Percentiles rank a stretch among this genome's conserved stretches.
These are phyloP conservation scores for Cladosporium austrohemisphaericum DNA, from an alignment of 2,329 filamentous ascomycete genomes.

Conservation along the genomic window DNA sequence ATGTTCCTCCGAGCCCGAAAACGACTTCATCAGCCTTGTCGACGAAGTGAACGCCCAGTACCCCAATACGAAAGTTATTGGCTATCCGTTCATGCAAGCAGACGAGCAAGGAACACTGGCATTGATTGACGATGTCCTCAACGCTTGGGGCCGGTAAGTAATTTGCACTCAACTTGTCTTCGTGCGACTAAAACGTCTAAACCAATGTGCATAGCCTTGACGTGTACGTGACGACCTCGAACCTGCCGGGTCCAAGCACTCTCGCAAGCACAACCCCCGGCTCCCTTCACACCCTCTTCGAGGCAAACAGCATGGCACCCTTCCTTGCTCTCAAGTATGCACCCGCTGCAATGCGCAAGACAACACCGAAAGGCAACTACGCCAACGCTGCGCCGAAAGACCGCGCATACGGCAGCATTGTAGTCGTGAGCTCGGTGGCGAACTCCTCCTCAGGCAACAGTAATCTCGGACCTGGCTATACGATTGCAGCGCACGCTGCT, in stretches of 20 bases:
- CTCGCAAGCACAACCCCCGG: constrained; percentile 55
- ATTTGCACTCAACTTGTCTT: not conserved
- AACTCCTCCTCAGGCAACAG: constrained; percentile 49
- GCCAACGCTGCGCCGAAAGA: constrained; percentile 60
- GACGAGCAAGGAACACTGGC: constrained; percentile 58
- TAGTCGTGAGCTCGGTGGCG: constrained; percentile 58
- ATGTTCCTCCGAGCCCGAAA: constrained; percentile 42
- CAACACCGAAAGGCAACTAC: constrained; percentile 53
- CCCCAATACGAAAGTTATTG: constrained; percentile 59
- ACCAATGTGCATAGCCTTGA: constrained; percentile 44
- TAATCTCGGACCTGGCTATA: constrained; percentile 60
- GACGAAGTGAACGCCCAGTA: constrained; percentile 41
- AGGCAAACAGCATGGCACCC: constrained; percentile 58
- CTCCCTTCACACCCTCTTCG: constrained; percentile 56
- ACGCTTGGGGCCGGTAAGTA: constrained; percentile 49
- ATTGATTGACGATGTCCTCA: constrained; percentile 61
- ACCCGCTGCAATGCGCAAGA: constrained; percentile 60
- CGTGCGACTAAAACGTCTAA: constrained; percentile 15
- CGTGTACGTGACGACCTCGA: constrained; percentile 58
- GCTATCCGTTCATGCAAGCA: constrained; percentile 57
- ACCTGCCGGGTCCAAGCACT: constrained; percentile 55
- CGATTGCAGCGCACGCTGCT: constrained; percentile 58
- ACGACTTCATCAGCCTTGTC: constrained; percentile 42
- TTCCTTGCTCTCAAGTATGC: constrained; percentile 65
- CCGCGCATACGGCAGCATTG: constrained; percentile 58